Evolutionary conservation across 73 alveolate genomes (phyloP).

Genomic region (Stentor roeselii): DNA sequence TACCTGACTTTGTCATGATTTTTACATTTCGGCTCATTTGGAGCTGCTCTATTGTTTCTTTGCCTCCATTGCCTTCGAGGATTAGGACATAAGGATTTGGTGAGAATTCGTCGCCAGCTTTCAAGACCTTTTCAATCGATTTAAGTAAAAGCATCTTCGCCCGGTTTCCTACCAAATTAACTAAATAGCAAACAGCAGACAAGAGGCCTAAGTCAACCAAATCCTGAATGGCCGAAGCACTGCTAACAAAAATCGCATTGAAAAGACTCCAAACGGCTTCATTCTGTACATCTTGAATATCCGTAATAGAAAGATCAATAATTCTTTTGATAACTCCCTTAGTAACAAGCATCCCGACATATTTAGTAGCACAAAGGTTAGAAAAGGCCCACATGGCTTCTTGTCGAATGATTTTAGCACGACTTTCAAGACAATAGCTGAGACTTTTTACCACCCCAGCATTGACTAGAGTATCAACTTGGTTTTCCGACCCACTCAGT

Average conservation of each 20-base stretch:
- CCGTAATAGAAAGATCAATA: neutral
- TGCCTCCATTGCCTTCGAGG: neutral
- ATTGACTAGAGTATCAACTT: neutral
- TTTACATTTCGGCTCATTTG: neutral
- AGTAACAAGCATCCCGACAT: neutral
- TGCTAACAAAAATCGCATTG: neutral
- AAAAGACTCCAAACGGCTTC: neutral
- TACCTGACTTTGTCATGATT: too few species aligned
- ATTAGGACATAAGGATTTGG: neutral
- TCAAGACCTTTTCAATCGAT: neutral
- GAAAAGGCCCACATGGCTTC: slow-evolving; percentile 9
- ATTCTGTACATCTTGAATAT: neutral
- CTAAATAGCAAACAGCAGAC: neutral
- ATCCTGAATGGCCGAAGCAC: too few species aligned
- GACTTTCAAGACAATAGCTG: neutral
- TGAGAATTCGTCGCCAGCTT: neutral
- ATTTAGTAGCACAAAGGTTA: neutral
- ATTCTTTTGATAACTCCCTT: neutral
- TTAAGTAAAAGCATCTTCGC: neutral
- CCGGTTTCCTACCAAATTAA: neutral
- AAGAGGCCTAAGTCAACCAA: neutral
- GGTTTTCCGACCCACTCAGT: neutral
- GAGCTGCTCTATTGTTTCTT: neutral
- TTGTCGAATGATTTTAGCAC: neutral
- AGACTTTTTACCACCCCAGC: neutral